Base-by-base conservation (phyloP, 2,329 filamentous ascomycete species). In the Hymenoscyphus fraxineus region DNA sequence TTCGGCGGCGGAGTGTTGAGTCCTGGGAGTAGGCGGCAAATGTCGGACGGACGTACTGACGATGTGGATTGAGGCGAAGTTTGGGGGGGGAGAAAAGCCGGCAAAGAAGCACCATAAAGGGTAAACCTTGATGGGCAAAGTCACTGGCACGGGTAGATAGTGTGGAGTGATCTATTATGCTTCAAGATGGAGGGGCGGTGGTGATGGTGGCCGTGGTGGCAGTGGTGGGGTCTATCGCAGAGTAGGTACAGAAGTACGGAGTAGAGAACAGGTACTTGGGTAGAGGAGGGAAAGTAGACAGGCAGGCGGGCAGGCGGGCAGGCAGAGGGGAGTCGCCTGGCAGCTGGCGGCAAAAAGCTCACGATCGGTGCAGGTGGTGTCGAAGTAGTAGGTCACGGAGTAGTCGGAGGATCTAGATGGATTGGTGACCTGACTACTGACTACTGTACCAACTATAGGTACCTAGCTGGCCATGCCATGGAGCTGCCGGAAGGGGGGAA, bases 1-100 rank as follows among this genome's bases (percentile, higher is more conserved):
- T 27, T 10, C 19, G n/a, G 41, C 60, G 39, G 51, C 31, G 38
- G 31, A n/a, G 27, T 12, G 40, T 32, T 55, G 31, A n/a, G 27
- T 12, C 32, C 19, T 55, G 39, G 19, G 58, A 12, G 35, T 47
- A 44, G 55, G 32, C 56, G 56, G 56, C 56, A 58, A 58, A 38
- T 38, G 32, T 58, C 56, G 47, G 47, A 54, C 47, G 47, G 22
- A 54, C 19, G 22, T 54, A 22, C 19, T 22, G 44, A 51, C 10
- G 44, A 51, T 51, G 44, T 35, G 44, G 44, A 51, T 51, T 51
- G 44, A 51, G 44, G 44, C 44, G 44, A 51, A 22, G 19, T 27
- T 51, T 27, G 44, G 44, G 44, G 44, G 44, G 6, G 1, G 6
- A 35, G 35, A 35, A 35, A 35, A 9, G 35, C 35, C 35, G 35